Percentiles rank a stretch among this genome's conserved stretches.
phyloP scores from a whole-genome alignment of 352 stramenopile genomes.

The Phytopythium helicoides region DNA sequence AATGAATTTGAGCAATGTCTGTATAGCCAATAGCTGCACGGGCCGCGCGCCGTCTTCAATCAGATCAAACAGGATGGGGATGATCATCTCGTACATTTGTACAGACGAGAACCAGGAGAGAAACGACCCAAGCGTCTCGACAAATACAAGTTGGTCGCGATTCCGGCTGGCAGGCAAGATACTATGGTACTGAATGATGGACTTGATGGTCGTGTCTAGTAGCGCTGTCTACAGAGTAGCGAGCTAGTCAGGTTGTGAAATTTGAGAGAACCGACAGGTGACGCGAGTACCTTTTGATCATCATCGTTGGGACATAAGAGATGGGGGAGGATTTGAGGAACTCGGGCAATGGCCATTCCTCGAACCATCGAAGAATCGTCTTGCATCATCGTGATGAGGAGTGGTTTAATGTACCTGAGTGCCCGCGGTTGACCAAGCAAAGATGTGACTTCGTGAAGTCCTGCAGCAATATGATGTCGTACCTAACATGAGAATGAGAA shows the following conservation, averaged over 20 bases:
- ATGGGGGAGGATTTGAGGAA: conserved; percentile 45
- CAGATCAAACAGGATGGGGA: conserved; percentile 75
- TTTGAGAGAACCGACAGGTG: not conserved
- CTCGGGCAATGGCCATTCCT: conserved; percentile 52
- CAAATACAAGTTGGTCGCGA: conserved; percentile 64
- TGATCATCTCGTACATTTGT: conserved; percentile 73
- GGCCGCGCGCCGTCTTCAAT: conserved; percentile 74
- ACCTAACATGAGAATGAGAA: conserved; percentile 24
- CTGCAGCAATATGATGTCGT: conserved; percentile 59
- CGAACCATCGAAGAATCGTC: conserved; percentile 64
- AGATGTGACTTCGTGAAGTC: conserved; percentile 70
- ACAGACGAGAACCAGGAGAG: conserved; percentile 50
- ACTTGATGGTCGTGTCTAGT: conserved; percentile 58
- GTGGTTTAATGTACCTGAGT: conserved; percentile 57
- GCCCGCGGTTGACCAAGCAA: conserved; percentile 59
- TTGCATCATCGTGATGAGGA: conserved; percentile 55
- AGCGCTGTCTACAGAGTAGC: conserved; percentile 28
- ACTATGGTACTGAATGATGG: conserved; percentile 73
- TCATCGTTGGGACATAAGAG: conserved; percentile 56
- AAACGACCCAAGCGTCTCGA: conserved; percentile 62
- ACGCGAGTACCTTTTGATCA: conserved; percentile 56
- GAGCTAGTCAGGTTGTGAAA: not conserved
- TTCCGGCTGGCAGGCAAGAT: conserved; percentile 61
- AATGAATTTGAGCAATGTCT: conserved; percentile 66
- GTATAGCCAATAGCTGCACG: conserved; percentile 65